Evolutionary conservation across 2,329 filamentous ascomycete genomes (phyloP), one percentile per base, ranked within the genome.

Genomic region (Fusarium mangiferae): DNA sequence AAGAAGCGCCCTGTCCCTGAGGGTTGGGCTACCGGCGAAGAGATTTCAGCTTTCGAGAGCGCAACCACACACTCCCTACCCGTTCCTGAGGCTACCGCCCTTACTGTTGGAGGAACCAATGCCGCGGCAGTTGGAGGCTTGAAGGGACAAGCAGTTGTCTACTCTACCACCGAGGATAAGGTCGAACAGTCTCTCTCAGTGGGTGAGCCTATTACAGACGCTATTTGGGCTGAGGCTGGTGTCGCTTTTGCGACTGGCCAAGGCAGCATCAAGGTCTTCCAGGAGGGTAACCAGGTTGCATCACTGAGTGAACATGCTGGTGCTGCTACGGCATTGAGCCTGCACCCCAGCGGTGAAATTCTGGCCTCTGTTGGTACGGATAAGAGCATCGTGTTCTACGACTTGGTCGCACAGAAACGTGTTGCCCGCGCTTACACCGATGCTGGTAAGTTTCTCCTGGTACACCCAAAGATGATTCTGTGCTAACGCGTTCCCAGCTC

Each of bases 381-480:
- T 82, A 98, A 98, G 89, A 96, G 93, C 82, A 95, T 97, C 79
- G 90, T 95, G 5, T 90, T 98, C 71, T 98, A 98, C 82, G 94
- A 98, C 75, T 83, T 98, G 44, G 82, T 87, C 26, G 87, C 86
- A 8, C 87, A 90, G 79, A 89, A 91, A 78, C 89, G 91, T 33
- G 90, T 95, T 52, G 93, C 92, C 62, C 94, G 96, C 75, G 90
- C 95, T 46, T 96, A 92, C 81, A 93, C 91, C 30, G 92, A 96
- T 82, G 89, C 93, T 73, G 89, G 94, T 96, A 89, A 83, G 92
- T 87, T 57, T 24, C 22, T 36, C 13, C 55, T 51, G 12, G n/a
- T 36, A 18, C 11, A 33, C 45, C 14, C n/a, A 11, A 36, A 36
- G 26, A 36, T 22, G 4, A 42, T 46, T 15, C 12, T 20, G n/a